Base-by-base conservation (phyloP, 371 early-diverging fungal genomes). In the Nosema granulosis region DNA sequence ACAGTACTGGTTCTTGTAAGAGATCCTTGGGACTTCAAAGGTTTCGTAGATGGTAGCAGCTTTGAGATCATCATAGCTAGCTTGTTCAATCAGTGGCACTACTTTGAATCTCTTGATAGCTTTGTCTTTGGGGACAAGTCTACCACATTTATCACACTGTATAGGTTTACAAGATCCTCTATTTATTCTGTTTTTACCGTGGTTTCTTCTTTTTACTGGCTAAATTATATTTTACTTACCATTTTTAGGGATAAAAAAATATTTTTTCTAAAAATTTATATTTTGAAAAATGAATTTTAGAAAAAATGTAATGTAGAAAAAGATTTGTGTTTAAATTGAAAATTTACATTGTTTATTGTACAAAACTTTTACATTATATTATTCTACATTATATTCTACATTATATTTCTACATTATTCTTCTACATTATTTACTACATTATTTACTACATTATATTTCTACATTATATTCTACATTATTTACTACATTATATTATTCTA, bases 81-180 rank as follows among this genome's bases (percentile, higher is more conserved):
- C 96, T 83, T 89, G 88, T 87, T 97, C 97, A 76, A 97, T 92
- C 91, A 97, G 92, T 88, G 93, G 93, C 84, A 93, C 90, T 87
- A 95, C 90, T 84, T 90, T 88, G 89, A 94, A 93, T 81, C 96
- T 90, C 91, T 95, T 95, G 88, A 97, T 93, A 85, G 95, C 93
- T 91, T 97, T 96, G 89, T 96, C 97, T 90, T 97, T 97, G 81
- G 97, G 94, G 78, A 92, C 92, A 84, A 92, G 91, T 87, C 94
- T 91, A 77, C 89, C 90, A 88, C 97, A 97, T 92, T 97, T 94
- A 85, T 92, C 91, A 89, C 97, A 97, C 84, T 96, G 92, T 83
- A 95, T 91, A 79, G 89, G 89, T 87, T 89, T 90, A 86, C 90
- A 90, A 89, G 94, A 93, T 84, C 97, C 97, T 87, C 97, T 93